Evolutionary conservation across 179 eudicot genomes (phyloP).

Genomic region (Drosera spatulata): DNA sequence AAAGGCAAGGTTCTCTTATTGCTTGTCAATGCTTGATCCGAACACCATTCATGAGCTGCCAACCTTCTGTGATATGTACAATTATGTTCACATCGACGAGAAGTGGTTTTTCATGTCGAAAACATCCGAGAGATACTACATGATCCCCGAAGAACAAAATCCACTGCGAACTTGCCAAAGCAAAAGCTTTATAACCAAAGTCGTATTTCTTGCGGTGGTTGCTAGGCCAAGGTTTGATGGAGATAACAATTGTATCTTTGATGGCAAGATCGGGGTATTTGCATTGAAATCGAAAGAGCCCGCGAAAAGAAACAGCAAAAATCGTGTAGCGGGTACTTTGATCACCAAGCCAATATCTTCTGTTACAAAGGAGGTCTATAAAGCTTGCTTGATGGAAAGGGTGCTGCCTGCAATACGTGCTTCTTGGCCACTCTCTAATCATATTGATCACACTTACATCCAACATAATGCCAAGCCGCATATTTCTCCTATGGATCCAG

Average conservation of each 20-base stretch:
- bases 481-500: neutral
- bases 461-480: constrained; percentile 11
- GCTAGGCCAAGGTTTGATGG: constrained; percentile 8
- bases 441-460: neutral
- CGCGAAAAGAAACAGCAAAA: neutral
- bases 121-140: constrained; percentile 4
- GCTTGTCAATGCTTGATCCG: neutral
- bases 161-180: constrained; percentile 8
- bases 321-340: neutral
- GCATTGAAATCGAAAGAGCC: neutral
- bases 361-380: too few species aligned
- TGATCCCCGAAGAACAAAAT: neutral
- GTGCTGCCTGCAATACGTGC: neutral
- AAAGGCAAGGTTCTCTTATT: neutral
- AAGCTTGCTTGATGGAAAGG: neutral
- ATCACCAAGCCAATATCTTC: neutral
- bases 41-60: neutral
- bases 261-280: neutral
- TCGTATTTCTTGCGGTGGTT: constrained; percentile 11
- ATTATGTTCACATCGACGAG: constrained; percentile 5
- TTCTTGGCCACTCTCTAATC: neutral
- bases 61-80: constrained; percentile 1
- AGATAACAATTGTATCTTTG: neutral
- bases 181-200: constrained; percentile 12
- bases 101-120: neutral